Evolutionary conservation across 257 asterid species (phyloP).

Genomic region (Cinchona pubescens): DNA sequence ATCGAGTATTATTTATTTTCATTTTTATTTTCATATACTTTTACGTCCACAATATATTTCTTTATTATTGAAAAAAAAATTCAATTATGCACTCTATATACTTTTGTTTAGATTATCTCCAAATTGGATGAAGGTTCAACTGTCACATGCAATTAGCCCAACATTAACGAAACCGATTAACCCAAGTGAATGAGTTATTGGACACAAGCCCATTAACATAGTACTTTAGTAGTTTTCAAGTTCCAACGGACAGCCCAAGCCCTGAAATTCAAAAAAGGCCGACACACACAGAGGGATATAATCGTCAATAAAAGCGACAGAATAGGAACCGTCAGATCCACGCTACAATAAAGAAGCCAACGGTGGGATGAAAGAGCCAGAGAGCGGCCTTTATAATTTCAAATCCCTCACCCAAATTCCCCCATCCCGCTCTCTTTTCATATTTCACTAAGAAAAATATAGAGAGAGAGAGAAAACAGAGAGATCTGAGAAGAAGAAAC

Average conservation of each 20-base stretch:
- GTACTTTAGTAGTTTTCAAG: too few relatives aligned
- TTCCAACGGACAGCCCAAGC: constrained; percentile 7
- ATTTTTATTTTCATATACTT: too few relatives aligned
- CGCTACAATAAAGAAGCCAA: constrained; percentile 3
- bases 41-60: too few relatives aligned
- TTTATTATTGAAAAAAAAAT: too few relatives aligned
- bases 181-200: not conserved
- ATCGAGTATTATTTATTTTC: too few relatives aligned
- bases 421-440: constrained; percentile 44
- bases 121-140: too few relatives aligned
- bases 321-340: constrained; percentile 10
- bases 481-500: too few relatives aligned
- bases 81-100: too few relatives aligned
- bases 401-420: constrained; percentile 22
- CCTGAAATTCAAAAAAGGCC: not conserved
- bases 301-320: not conserved
- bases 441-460: constrained; percentile 4
- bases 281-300: not conserved
- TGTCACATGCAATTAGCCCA: too few relatives aligned
- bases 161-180: too few relatives aligned
- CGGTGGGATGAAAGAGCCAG: constrained; percentile 22
- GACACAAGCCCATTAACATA: not conserved
- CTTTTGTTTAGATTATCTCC: too few relatives aligned
- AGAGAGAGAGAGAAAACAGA: not conserved
- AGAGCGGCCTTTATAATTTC: constrained; percentile 42